Percentiles rank a stretch among this genome's conserved stretches.
Evolutionary conservation across 2,329 filamentous ascomycete species (phyloP).

Genomic region (Fusarium burgessii): DNA sequence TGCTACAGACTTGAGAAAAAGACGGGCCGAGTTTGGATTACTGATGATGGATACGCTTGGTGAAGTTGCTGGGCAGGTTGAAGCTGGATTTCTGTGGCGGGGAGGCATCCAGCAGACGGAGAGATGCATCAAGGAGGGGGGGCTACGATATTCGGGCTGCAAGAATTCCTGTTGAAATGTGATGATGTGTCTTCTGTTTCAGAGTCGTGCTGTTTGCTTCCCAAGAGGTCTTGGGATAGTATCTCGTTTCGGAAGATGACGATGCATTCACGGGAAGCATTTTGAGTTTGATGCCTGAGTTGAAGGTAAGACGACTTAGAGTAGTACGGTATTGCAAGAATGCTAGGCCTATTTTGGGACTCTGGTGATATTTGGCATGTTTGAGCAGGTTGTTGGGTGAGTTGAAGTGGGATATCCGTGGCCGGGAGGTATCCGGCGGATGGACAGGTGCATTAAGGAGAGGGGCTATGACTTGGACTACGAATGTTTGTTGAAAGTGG

Average conservation of each 20-base stretch:
- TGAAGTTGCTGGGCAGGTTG: neutral
- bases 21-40: neutral
- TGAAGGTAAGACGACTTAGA: accelerated
- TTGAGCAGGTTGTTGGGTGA: neutral
- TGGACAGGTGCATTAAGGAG: neutral
- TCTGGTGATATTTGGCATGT: neutral
- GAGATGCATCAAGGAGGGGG: neutral
- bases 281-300: too few species aligned
- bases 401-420: neutral
- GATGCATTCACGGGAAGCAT: neutral
- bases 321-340: accelerated
- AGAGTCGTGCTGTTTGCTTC: neutral
- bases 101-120: neutral
- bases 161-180: too few species aligned
- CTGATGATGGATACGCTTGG: neutral
- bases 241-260: neutral
- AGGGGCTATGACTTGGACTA: neutral
- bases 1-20: neutral
- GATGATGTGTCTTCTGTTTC: neutral
- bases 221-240: neutral
- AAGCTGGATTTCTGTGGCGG: neutral
- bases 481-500: neutral
- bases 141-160: neutral
- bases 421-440: neutral
- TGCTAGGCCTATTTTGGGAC: too few species aligned